A percentile compares a stretch with the other conserved stretches of the same genome.
phyloP scores from a whole-genome alignment of 331 rosid species.

The Acacia concinna region DNA sequence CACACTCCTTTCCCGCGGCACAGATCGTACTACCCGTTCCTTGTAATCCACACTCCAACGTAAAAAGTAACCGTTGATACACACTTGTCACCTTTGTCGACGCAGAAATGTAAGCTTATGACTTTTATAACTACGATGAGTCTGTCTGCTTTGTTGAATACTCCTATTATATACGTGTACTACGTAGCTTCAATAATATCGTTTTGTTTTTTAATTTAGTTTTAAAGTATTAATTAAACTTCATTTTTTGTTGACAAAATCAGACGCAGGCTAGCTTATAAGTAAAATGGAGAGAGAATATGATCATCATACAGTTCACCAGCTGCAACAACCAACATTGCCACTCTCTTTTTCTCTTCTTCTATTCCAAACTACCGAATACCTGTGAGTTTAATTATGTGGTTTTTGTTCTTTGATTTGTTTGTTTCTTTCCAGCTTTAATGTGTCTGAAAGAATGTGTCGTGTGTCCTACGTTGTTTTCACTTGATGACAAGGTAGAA shows the following conservation, averaged over 20 bases:
- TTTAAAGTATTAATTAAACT: background rate
- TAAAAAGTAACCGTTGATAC: conserved; percentile 49
- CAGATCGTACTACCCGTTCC: background rate
- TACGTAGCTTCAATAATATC: background rate
- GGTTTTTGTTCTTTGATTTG: background rate
- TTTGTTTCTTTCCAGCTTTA: background rate
- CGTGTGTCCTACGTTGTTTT: conserved; percentile 36
- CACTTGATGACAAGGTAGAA: background rate
- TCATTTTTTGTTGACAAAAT: background rate
- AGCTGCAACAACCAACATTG: background rate
- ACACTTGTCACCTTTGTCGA: conserved; percentile 37
- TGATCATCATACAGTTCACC: background rate
- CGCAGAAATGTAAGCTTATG: background rate
- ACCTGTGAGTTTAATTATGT: background rate
- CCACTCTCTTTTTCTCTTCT: background rate
- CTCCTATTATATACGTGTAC: too few species aligned
- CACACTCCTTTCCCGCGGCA: background rate
- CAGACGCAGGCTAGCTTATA: background rate
- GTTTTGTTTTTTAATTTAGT: too few species aligned
- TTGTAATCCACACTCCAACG: background rate
- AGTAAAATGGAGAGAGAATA: background rate
- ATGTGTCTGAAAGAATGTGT: conserved; percentile 23
- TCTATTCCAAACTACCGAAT: conserved; percentile 6
- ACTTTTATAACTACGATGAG: background rate
- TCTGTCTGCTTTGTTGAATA: background rate